Conservation (phyloP, 1,284 basidiomycete species). For the Polyporus tsugae region DNA sequence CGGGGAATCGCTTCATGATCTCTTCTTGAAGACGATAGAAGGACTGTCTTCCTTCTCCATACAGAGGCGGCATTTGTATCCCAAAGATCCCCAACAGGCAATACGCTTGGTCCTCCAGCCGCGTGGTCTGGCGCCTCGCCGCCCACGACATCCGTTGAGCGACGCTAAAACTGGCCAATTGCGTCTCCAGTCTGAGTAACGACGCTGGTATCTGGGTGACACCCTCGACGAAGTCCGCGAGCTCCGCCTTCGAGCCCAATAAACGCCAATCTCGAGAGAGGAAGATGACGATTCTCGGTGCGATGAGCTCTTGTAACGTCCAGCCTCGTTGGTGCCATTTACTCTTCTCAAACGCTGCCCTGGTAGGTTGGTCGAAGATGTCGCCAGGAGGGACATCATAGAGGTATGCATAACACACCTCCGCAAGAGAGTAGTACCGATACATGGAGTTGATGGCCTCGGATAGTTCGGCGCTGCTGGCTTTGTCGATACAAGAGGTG, state of each 20-base stretch:
- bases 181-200: conserved; percentile 8
- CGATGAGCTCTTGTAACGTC: conserved; percentile 36
- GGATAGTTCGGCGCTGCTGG: conserved; percentile 16
- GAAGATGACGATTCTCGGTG: conserved; percentile 9
- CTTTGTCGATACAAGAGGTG: conserved; percentile 12
- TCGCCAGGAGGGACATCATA: conserved; percentile 1
- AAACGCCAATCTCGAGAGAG: neutral
- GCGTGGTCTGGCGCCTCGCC: neutral
- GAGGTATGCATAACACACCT: conserved; percentile 12
- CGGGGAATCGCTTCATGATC: neutral
- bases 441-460: conserved; percentile 21
- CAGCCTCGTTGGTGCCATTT: conserved; percentile 1
- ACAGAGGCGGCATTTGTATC: neutral
- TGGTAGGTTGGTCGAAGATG: neutral
- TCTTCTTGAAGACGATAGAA: conserved; percentile 2
- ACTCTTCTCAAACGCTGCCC: neutral
- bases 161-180: conserved; percentile 18
- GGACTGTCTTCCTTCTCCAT: neutral
- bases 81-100: neutral
- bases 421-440: conserved; percentile 6
- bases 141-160: conserved; percentile 11
- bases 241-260: conserved; percentile 14
- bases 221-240: conserved; percentile 10
- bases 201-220: conserved; percentile 13
- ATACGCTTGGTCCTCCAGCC: neutral